Evolutionary conservation across 371 early-diverging fungal species (phyloP).

Genomic region (Apophysomyces elegans): DNA sequence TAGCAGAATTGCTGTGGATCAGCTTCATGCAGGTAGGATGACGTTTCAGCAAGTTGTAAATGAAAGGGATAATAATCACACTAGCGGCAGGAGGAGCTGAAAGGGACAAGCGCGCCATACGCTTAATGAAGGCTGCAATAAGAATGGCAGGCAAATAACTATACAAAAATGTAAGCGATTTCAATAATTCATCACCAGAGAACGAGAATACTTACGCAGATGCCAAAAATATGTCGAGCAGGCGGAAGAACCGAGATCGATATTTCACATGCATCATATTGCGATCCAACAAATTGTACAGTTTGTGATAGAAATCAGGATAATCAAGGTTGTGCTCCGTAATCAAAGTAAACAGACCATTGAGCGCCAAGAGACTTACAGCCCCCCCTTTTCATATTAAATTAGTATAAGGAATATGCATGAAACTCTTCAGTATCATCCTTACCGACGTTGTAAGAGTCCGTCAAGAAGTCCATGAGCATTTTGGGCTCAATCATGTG

Average conservation of each 20-base stretch:
- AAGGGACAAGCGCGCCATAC: slow-evolving; percentile 82
- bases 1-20: slow-evolving; percentile 70
- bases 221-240: slow-evolving; percentile 84
- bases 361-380: slow-evolving; percentile 87
- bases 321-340: slow-evolving; percentile 91
- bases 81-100: slow-evolving; percentile 86
- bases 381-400: slow-evolving; percentile 64
- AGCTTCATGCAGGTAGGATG: slow-evolving; percentile 88
- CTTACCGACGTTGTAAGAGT: slow-evolving; percentile 80
- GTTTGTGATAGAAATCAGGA: slow-evolving; percentile 94
- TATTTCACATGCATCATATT: slow-evolving; percentile 91
- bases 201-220: slow-evolving; percentile 67
- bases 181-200: neutral
- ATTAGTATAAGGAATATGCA: neutral
- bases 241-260: slow-evolving; percentile 89
- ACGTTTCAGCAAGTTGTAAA: slow-evolving; percentile 87
- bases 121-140: slow-evolving; percentile 92
- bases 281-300: slow-evolving; percentile 87
- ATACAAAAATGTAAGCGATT: neutral
- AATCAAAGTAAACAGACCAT: slow-evolving; percentile 92
- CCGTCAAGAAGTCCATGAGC: slow-evolving; percentile 91
- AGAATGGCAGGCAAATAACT: slow-evolving; percentile 88
- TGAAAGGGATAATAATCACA: slow-evolving; percentile 82
- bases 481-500: slow-evolving; percentile 75
- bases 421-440: neutral